These are phyloP conservation scores for Solanum hybrid DNA, from an alignment of 305 asterid genomes.

Conservation along the genomic window DNA sequence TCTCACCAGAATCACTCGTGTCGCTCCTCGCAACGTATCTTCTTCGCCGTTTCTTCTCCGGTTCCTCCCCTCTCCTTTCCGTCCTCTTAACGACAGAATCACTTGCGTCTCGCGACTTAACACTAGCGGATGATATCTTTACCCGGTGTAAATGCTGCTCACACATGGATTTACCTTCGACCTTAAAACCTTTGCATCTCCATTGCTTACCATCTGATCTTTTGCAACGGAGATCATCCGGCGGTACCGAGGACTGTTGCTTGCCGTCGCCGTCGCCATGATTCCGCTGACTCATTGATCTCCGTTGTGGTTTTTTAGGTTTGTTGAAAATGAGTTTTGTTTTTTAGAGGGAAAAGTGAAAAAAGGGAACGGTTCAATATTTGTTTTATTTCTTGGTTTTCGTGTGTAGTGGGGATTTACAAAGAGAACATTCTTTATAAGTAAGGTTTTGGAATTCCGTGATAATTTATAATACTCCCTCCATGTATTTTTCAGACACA, in stretches of 20 bases:
- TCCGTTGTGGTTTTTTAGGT: not conserved
- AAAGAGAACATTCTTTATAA: not conserved
- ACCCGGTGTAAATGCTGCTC: conserved; percentile 11
- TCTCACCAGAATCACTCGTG: not conserved
- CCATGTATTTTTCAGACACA: not conserved
- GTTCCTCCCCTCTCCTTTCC: not conserved
- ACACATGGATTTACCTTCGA: conserved; percentile 14
- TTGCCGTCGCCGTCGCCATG: not conserved
- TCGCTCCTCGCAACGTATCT: not conserved
- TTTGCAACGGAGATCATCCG: conserved; percentile 23
- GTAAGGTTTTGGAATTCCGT: not conserved
- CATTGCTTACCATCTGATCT: conserved; percentile 17
- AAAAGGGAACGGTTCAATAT: not conserved
- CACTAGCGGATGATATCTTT: not conserved
- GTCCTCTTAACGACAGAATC: not conserved
- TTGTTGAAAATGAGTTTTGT: not conserved
- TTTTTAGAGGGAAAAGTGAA: not conserved
- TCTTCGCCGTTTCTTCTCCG: conserved; percentile 6
- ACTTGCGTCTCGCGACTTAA: not conserved
- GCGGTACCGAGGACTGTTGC: conserved; percentile 5
- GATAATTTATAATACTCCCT: not conserved
- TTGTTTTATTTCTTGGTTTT: not conserved
- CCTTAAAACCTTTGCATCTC: conserved; percentile 23
- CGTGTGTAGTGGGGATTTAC: not conserved
- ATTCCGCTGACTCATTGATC: not conserved